Base-by-base conservation (phyloP, 108 stramenopile species). In the Skeletonema marinoi region DNA sequence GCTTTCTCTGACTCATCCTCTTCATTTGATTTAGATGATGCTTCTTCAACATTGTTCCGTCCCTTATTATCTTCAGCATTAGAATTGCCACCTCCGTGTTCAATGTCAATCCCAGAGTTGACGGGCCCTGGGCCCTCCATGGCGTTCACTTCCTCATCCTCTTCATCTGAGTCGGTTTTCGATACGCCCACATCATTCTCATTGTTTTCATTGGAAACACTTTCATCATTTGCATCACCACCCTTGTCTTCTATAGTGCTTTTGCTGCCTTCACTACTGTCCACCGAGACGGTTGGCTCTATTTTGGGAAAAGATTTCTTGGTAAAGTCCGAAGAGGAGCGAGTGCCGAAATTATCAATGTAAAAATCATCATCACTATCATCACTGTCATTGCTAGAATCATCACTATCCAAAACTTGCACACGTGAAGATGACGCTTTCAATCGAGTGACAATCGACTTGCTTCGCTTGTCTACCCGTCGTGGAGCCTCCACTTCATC, bases 331-430 rank as follows among this genome's bases (percentile, higher is more conserved):
- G 63, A 64, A 36, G 70, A 25, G 56, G 41, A 66, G 44, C 78
- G 68, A 44, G 59, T 58, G 25, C 81, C 81, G 54, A 54, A 58
- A 41, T 36, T 56, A 58, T 83, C 82, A 50, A 78, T 68, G 25
- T 38, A 78, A 35, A 75, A 79, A 70, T 83, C 75, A 61, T 64
- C 78, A 75, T 83, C 74, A 66, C 72, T 66, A 44, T 66, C 73
- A 17, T 74, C 78, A 51, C 61, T 62, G 25, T 50, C 73, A 78
- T 68, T 68, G 61, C 72, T 51, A 36, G 77, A 75, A 46, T 70
- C 60, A 17, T 74, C 68, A 12, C 74, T 74, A 61, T 60, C 32
- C 48, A 79, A 36, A 12, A 74, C 67, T 33, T 30, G 36, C 16
- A 32, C 17, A 25, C 13, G 32, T 67, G 39, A 39, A 11, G 58